Conservation (phyloP, 1,139 yeast genomes). For the Geotrichum citri-aurantii region DNA sequence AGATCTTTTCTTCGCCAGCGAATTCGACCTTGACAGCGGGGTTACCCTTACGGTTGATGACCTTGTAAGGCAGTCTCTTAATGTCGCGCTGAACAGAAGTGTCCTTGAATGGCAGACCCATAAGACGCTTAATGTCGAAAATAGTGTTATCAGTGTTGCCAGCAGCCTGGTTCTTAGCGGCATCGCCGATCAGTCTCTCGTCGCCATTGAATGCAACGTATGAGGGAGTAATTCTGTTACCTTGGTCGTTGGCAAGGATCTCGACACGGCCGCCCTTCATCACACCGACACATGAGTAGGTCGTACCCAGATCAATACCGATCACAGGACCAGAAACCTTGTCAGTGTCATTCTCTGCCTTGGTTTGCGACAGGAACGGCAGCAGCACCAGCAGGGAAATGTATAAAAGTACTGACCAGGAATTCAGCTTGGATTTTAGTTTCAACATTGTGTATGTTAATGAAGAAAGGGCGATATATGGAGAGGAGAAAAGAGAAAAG, state of each 20-base stretch:
- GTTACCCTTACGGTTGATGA: slow-evolving; percentile 72
- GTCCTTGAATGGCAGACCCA: slow-evolving; percentile 91
- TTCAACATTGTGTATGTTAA: slow-evolving; percentile 15
- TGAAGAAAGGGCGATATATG: slow-evolving; percentile 4
- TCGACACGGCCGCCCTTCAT: slow-evolving; percentile 90
- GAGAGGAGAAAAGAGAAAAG: not conserved
- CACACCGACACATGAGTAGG: slow-evolving; percentile 92
- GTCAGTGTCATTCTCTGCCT: slow-evolving; percentile 41
- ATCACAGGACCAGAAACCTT: slow-evolving; percentile 64
- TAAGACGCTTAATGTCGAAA: slow-evolving; percentile 96
- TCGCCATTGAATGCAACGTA: slow-evolving; percentile 96
- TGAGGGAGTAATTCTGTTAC: slow-evolving; percentile 98
- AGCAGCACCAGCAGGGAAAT: slow-evolving; percentile 52
- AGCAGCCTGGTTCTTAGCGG: slow-evolving; percentile 99
- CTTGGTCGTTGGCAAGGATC: slow-evolving; percentile 94
- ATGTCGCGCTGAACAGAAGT: slow-evolving; percentile 90
- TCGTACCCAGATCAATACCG: slow-evolving; percentile 84
- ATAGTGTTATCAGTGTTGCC: slow-evolving; percentile 94
- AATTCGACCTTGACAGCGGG: slow-evolving; percentile 88
- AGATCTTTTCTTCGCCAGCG: slow-evolving; percentile 82
- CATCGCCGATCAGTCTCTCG: slow-evolving; percentile 98
- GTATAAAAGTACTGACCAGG: slow-evolving; percentile 52
- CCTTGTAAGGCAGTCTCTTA: slow-evolving; percentile 97
- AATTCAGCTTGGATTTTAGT: slow-evolving; percentile 37
- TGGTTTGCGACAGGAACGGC: slow-evolving; percentile 50